These are phyloP conservation scores for Kickxella alabastrina DNA, from an alignment of 192 early-diverging fungal species.

Conservation along the genomic window DNA sequence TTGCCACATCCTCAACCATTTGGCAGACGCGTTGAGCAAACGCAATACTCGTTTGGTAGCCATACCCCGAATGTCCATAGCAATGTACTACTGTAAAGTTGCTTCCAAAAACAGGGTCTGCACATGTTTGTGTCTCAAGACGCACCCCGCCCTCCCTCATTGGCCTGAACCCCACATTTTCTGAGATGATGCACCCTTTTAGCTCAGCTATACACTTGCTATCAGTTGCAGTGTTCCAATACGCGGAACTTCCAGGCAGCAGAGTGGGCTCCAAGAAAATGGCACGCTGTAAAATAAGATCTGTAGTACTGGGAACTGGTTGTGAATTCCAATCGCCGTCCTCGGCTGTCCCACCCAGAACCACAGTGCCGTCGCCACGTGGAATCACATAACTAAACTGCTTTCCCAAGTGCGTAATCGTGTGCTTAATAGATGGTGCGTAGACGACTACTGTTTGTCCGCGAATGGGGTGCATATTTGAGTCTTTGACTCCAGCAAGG, in stretches of 20 bases:
- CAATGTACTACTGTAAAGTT: constrained; percentile 54
- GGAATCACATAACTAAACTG: constrained; percentile 41
- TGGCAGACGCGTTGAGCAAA: too few species aligned
- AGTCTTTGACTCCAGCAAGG: constrained; percentile 71
- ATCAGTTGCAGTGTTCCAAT: background rate
- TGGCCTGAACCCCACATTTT: constrained; percentile 58
- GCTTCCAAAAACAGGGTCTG: constrained; percentile 10
- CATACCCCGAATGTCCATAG: constrained; percentile 67
- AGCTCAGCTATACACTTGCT: constrained; percentile 43
- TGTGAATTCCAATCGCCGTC: constrained; percentile 21
- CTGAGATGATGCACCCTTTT: constrained; percentile 4
- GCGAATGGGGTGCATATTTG: constrained; percentile 66
- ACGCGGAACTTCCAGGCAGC: constrained; percentile 18
- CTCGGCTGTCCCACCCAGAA: constrained; percentile 42
- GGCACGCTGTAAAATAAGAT: constrained; percentile 35
- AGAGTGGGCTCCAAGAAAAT: constrained; percentile 50
- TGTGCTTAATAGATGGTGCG: constrained; percentile 66
- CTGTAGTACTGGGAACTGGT: constrained; percentile 31
- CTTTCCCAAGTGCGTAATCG: constrained; percentile 50
- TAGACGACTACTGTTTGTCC: constrained; percentile 78
- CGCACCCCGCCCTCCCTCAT: constrained; percentile 57
- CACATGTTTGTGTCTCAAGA: constrained; percentile 44
- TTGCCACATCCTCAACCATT: too few species aligned
- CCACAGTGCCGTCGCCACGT: constrained; percentile 35
- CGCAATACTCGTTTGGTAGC: constrained; percentile 39